These are phyloP conservation scores for Colletotrichum navitas DNA, from an alignment of 2,329 filamentous ascomycete species.

Conservation along the genomic window DNA sequence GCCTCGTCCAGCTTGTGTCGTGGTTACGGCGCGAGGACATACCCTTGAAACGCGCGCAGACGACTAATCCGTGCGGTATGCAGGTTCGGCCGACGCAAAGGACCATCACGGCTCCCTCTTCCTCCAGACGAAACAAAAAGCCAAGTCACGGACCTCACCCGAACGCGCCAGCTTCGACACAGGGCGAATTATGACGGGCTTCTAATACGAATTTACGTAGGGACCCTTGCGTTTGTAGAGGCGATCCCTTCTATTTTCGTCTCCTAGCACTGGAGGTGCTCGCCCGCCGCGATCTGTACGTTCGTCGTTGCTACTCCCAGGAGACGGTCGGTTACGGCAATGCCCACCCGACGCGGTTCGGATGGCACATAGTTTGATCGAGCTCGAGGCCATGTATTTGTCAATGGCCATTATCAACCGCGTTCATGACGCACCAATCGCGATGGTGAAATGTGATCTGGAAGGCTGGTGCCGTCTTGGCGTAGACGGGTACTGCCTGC, in stretches of 20 bases:
- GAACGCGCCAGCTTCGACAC: conserved; percentile 10
- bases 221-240: neutral
- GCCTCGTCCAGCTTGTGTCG: conserved; percentile 10
- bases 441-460: neutral
- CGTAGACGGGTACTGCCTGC: neutral
- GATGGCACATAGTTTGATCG: conserved; percentile 23
- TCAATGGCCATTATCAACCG: neutral
- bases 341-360: neutral
- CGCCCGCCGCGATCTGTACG: neutral
- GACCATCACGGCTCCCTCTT: conserved; percentile 3
- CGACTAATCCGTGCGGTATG: conserved; percentile 10
- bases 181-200: too few species aligned
- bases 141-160: conserved; percentile 19
- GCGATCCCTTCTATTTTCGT: conserved; percentile 19
- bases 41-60: conserved; percentile 39
- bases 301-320: neutral
- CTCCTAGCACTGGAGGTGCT: neutral
- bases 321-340: neutral
- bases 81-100: conserved; percentile 16
- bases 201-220: neutral
- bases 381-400: neutral
- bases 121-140: conserved; percentile 39
- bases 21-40: conserved; percentile 9
- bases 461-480: neutral
- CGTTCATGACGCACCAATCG: neutral